Percentiles rank a stretch among this genome's conserved stretches.
These are phyloP conservation scores for Oryza brachyantha DNA, from an alignment of 176 grass and related monocot genomes.

Conservation along the genomic window DNA sequence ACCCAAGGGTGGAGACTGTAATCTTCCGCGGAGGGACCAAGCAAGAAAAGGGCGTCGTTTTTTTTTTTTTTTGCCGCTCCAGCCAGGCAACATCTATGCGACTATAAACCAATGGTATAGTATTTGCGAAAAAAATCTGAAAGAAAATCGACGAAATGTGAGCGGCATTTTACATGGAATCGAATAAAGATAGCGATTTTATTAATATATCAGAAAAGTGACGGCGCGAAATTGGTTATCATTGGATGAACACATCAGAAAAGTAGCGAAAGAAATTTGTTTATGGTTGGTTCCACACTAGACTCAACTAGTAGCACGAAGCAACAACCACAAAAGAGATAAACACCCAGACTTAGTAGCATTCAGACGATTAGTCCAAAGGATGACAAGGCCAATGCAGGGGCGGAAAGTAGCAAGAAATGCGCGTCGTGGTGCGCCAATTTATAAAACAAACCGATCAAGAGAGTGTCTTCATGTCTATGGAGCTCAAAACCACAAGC, in stretches of 20 bases:
- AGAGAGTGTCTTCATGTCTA: background rate
- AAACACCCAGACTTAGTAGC: slow-evolving; percentile 13
- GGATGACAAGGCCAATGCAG: slow-evolving; percentile 8
- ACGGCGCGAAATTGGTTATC: slow-evolving; percentile 34
- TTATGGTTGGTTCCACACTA: slow-evolving; percentile 6
- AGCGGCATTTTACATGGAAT: slow-evolving; percentile 35
- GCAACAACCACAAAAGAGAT: background rate
- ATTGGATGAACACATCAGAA: slow-evolving; percentile 17
- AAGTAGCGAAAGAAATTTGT: slow-evolving; percentile 8
- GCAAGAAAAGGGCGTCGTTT: background rate
- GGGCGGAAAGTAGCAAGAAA: slow-evolving; percentile 7
- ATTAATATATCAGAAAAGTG: slow-evolving; percentile 36
- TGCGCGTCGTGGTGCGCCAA: slow-evolving; percentile 3
- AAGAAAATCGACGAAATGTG: slow-evolving; percentile 23
- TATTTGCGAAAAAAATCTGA: slow-evolving; percentile 14
- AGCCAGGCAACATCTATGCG: slow-evolving; percentile 9
- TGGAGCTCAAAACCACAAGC: background rate
- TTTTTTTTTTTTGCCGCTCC: background rate
- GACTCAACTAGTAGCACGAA: background rate
- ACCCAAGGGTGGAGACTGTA: background rate
- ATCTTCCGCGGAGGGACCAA: background rate
- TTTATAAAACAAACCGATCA: slow-evolving; percentile 1
- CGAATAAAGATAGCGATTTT: slow-evolving; percentile 43
- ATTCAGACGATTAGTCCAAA: background rate
- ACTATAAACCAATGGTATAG: background rate